Percentiles rank a stretch among this genome's conserved stretches.
These are phyloP conservation scores for Raphanus sativus DNA, from an alignment of 345 rosid genomes.

Conservation along the genomic window DNA sequence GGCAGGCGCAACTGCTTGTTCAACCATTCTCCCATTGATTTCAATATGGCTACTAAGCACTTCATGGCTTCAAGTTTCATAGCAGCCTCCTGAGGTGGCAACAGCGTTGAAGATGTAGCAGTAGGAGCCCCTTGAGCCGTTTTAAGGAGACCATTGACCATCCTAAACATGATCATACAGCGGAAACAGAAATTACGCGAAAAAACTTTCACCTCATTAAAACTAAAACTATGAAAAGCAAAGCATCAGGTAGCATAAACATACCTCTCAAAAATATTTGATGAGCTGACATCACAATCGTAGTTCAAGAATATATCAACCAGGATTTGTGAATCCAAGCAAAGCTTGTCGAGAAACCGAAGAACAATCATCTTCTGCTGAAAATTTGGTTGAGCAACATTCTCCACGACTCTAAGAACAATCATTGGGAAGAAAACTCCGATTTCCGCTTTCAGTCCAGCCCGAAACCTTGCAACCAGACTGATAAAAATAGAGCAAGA, in stretches of 20 bases:
- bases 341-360: slow-evolving; percentile 89
- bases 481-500: slow-evolving; percentile 98
- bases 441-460: slow-evolving; percentile 96
- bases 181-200: slow-evolving; percentile 24
- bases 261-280: slow-evolving; percentile 97
- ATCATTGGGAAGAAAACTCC: slow-evolving; percentile 99
- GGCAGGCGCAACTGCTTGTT: slow-evolving; percentile 55
- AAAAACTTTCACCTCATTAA: slow-evolving; percentile 20
- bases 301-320: slow-evolving; percentile 96
- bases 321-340: slow-evolving; percentile 92
- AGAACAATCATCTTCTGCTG: slow-evolving; percentile 98
- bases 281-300: slow-evolving; percentile 97
- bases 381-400: slow-evolving; percentile 95
- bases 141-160: slow-evolving; percentile 86
- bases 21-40: slow-evolving; percentile 88
- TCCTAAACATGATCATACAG: slow-evolving; percentile 53
- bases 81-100: slow-evolving; percentile 71
- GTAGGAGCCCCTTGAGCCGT: slow-evolving; percentile 81
- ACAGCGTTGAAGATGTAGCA: slow-evolving; percentile 70
- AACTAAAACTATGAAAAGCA: slow-evolving; percentile 6
- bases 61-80: slow-evolving; percentile 86
- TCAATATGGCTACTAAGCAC: slow-evolving; percentile 75
- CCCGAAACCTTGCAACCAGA: slow-evolving; percentile 90
- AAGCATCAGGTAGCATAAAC: slow-evolving; percentile 21
- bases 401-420: slow-evolving; percentile 89